Evolutionary conservation across 805 yeast species (phyloP).

Genomic region (Lachancea sp.): DNA sequence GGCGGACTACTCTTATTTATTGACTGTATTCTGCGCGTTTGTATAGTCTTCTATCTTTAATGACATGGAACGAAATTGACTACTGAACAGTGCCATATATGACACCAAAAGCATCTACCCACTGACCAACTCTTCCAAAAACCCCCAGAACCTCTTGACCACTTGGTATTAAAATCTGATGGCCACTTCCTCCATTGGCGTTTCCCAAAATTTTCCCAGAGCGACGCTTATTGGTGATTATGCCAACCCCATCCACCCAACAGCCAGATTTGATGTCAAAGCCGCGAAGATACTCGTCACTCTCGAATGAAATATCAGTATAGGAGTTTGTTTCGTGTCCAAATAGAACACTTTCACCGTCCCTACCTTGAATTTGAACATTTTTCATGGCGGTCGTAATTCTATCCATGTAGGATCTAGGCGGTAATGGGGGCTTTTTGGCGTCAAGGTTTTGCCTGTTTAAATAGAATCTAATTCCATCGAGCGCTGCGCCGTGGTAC

Average conservation of each 20-base stretch:
- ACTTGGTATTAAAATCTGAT: conserved; percentile 56
- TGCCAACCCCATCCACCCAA: conserved; percentile 86
- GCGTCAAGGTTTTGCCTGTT: conserved; percentile 10
- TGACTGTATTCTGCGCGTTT: neutral
- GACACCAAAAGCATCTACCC: conserved; percentile 74
- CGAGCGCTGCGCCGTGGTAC: conserved; percentile 71
- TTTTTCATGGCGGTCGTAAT: conserved; percentile 23
- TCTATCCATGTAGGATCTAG: conserved; percentile 38
- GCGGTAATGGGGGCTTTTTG: conserved; percentile 42
- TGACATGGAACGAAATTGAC: conserved; percentile 6
- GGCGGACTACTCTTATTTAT: neutral
- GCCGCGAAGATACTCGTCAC: conserved; percentile 55
- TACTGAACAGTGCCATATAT: conserved; percentile 37
- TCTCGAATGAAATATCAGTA: conserved; percentile 48
- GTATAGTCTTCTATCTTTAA: conserved; percentile 1
- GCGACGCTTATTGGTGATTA: conserved; percentile 54
- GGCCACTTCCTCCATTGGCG: conserved; percentile 55
- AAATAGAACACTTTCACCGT: conserved; percentile 27
- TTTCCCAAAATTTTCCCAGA: conserved; percentile 60
- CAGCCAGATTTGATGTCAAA: conserved; percentile 66
- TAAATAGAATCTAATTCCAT: conserved; percentile 62
- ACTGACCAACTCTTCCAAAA: conserved; percentile 57
- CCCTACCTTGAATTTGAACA: conserved; percentile 12
- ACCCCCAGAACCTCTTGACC: conserved; percentile 61
- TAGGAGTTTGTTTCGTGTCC: conserved; percentile 51